These are phyloP conservation scores for Evernia prunastri DNA, from an alignment of 495 filamentous ascomycete genomes.

Conservation along the genomic window DNA sequence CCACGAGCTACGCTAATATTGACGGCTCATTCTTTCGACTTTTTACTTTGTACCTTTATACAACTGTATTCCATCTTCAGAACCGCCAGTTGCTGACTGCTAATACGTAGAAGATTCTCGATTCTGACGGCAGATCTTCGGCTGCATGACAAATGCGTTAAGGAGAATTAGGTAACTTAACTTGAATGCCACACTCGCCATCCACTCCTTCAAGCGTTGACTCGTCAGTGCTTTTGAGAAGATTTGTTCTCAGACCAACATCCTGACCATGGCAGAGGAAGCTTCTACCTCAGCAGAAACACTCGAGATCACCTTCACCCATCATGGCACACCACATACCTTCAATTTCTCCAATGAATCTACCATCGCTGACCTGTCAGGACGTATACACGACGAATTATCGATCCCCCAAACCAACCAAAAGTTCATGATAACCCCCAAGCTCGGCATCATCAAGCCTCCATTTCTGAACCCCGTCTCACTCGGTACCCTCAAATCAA, in stretches of 20 bases:
- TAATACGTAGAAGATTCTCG: background rate
- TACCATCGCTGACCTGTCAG: conserved; percentile 55
- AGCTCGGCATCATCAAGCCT: conserved; percentile 59
- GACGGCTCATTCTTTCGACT: too few species aligned
- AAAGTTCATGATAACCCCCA: conserved; percentile 66
- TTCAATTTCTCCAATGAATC: conserved; percentile 40
- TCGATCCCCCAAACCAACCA: conserved; percentile 63
- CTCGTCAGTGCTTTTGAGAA: background rate
- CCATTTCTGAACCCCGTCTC: conserved; percentile 52
- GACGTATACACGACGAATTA: conserved; percentile 44
- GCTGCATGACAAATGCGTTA: background rate
- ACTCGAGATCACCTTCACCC: conserved; percentile 42
- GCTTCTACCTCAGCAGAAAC: background rate
- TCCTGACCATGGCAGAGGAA: background rate
- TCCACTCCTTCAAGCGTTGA: background rate
- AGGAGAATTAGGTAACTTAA: background rate
- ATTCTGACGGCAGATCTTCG: background rate
- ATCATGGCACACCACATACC: conserved; percentile 48
- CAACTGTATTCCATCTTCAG: too few species aligned
- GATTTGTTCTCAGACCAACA: background rate
- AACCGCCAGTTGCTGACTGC: too few species aligned
- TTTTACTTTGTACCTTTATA: too few species aligned
- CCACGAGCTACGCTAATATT: too few species aligned
- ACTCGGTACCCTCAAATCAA: conserved; percentile 46
- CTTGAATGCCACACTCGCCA: background rate